Conservation (phyloP, 2,329 filamentous ascomycete genomes). For the Neofusicoccum sp. region DNA sequence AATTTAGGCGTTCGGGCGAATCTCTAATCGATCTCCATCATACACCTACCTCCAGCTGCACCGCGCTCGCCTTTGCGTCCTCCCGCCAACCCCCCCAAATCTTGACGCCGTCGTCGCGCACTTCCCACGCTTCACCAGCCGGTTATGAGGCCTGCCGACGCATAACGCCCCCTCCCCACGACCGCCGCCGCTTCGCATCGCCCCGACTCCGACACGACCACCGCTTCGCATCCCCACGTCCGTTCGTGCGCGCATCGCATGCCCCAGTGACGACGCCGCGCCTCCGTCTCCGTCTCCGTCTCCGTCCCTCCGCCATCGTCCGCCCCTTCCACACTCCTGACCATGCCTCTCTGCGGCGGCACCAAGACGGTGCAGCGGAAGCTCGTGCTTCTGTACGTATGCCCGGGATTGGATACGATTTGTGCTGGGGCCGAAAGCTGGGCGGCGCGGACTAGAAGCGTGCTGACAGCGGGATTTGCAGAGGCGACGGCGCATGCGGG, state of each 20-base stretch:
- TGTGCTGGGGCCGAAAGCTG: conserved; percentile 24
- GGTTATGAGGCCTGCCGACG: conserved; percentile 6
- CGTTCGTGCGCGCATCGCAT: conserved; percentile 11
- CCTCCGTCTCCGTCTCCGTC: conserved; percentile 11
- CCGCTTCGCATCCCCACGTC: conserved; percentile 6
- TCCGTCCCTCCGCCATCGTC: conserved; percentile 20
- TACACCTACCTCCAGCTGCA: conserved; percentile 19
- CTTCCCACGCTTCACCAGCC: conserved; percentile 7
- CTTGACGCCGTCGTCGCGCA: conserved; percentile 3
- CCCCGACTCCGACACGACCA: conserved; percentile 2
- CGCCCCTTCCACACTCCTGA: conserved; percentile 25
- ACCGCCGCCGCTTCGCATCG: conserved; percentile 12
- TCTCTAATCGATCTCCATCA: conserved; percentile 22
- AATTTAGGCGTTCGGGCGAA: conserved; percentile 22
- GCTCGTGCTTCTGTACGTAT: conserved; percentile 83
- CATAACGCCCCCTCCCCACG: conserved; percentile 4
- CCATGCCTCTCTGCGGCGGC: conserved; percentile 54
- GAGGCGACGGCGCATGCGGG: conserved; percentile 92
- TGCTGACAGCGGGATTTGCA: conserved; percentile 41
- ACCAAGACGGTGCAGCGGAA: conserved; percentile 87
- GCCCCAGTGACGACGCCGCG: not conserved
- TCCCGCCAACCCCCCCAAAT: conserved; percentile 20
- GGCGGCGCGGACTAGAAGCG: conserved; percentile 24
- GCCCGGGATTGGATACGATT: conserved; percentile 21
- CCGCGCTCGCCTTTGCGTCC: conserved; percentile 11